These are phyloP conservation scores for Heliosperma pusillum DNA, from an alignment of 148 eudicot species.

Conservation along the genomic window DNA sequence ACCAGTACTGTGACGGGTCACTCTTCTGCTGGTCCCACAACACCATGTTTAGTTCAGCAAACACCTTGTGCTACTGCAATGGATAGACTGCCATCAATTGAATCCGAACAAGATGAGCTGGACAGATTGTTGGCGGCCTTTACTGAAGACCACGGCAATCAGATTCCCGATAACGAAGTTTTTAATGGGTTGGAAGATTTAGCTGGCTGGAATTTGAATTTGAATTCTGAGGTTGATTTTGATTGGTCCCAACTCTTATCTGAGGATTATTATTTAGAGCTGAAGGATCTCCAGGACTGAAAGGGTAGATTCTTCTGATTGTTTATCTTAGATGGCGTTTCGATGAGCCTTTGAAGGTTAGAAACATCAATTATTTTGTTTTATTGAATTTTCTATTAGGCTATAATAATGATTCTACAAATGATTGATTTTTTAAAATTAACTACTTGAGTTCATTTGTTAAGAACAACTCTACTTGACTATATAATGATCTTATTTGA, in stretches of 20 bases:
- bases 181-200: conserved; percentile 19
- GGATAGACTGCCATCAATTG: not conserved
- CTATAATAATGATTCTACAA: too few relatives aligned
- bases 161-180: conserved; percentile 3
- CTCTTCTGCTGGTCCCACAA: not conserved
- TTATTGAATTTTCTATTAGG: too few relatives aligned
- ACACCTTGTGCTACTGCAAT: not conserved
- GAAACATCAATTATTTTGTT: too few relatives aligned
- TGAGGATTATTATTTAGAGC: conserved; percentile 21
- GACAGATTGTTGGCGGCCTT: conserved; percentile 11
- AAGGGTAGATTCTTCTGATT: not conserved
- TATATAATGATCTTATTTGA: too few relatives aligned
- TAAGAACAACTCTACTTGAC: too few relatives aligned
- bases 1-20: not conserved
- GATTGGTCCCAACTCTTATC: conserved; percentile 12
- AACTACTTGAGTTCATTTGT: too few relatives aligned
- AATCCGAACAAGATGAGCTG: conserved; percentile 14
- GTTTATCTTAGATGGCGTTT: too few relatives aligned
- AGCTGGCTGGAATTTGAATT: not conserved
- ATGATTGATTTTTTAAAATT: too few relatives aligned
- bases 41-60: not conserved
- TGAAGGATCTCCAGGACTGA: conserved; percentile 15
- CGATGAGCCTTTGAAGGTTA: too few relatives aligned
- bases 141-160: not conserved
- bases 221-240: not conserved